phyloP scores from a whole-genome alignment of 441 rosid genomes.

The Gossypium davidsonii region DNA sequence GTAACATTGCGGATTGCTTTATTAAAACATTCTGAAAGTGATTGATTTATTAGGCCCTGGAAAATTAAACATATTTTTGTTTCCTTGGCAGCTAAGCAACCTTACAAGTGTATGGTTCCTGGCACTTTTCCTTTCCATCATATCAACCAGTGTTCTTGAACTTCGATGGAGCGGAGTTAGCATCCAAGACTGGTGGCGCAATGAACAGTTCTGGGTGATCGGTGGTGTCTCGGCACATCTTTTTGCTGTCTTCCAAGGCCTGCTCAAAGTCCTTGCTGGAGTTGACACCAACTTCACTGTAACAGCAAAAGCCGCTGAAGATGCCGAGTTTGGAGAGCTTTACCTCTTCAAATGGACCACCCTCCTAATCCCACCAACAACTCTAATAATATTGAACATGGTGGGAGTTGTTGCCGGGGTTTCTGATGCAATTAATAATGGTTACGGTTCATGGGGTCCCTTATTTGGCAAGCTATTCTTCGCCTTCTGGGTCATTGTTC shows the following conservation, averaged over 20 bases:
- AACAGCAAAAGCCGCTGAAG: constrained; percentile 72
- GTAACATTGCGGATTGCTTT: constrained; percentile 7
- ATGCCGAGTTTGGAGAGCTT: constrained; percentile 75
- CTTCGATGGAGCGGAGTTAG: constrained; percentile 90
- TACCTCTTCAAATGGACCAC: constrained; percentile 94
- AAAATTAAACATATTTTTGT: constrained; percentile 7
- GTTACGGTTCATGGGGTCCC: constrained; percentile 89
- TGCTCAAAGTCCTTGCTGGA: constrained; percentile 82
- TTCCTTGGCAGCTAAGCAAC: constrained; percentile 54
- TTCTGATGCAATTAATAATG: constrained; percentile 83
- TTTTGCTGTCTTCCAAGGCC: constrained; percentile 87
- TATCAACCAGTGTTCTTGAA: constrained; percentile 70
- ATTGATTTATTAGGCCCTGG: not conserved
- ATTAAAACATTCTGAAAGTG: not conserved
- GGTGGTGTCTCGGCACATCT: constrained; percentile 94
- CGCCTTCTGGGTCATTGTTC: constrained; percentile 89
- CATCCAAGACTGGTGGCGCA: constrained; percentile 88
- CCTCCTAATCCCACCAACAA: constrained; percentile 86
- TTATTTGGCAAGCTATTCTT: constrained; percentile 86
- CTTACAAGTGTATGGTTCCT: constrained; percentile 70
- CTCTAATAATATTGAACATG: constrained; percentile 76
- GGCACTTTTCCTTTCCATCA: constrained; percentile 77
- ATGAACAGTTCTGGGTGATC: constrained; percentile 95
- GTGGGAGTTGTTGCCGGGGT: constrained; percentile 89
- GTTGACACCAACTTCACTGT: constrained; percentile 92